Evolutionary conservation across 257 asterid genomes (phyloP).

Genomic region (Solanum appendiculatum): DNA sequence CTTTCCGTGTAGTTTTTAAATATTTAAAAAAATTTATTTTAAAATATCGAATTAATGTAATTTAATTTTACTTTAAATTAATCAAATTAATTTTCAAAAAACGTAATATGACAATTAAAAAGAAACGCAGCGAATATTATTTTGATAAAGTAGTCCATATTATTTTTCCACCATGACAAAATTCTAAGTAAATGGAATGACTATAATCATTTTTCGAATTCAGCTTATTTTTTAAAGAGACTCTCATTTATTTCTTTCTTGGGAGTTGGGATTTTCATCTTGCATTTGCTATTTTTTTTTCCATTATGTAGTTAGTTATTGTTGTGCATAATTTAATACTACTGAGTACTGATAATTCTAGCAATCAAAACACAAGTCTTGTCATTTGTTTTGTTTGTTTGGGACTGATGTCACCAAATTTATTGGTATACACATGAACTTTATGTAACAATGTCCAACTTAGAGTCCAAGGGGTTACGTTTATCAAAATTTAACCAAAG

Average conservation of each 20-base stretch:
- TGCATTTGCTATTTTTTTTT: not conserved
- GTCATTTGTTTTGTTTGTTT: not conserved
- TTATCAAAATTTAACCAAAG: not conserved
- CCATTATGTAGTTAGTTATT: too few relatives aligned
- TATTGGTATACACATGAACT: not conserved
- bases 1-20: fast-evolving
- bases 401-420: not conserved
- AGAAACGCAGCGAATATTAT: too few relatives aligned
- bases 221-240: not conserved
- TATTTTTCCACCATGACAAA: not conserved
- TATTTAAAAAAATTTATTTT: too few relatives aligned
- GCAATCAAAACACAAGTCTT: not conserved
- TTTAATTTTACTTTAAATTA: too few relatives aligned
- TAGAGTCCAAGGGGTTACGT: not conserved
- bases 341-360: too few relatives aligned
- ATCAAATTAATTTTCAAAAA: too few relatives aligned
- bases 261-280: conserved; percentile 1
- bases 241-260: not conserved
- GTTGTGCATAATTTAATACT: not conserved
- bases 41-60: too few relatives aligned
- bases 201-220: not conserved
- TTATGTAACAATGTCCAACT: not conserved
- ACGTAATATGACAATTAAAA: too few relatives aligned
- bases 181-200: not conserved
- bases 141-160: conserved; percentile 28